phyloP scores from a whole-genome alignment of 148 eudicot species.

The Rhododendron simsii region DNA sequence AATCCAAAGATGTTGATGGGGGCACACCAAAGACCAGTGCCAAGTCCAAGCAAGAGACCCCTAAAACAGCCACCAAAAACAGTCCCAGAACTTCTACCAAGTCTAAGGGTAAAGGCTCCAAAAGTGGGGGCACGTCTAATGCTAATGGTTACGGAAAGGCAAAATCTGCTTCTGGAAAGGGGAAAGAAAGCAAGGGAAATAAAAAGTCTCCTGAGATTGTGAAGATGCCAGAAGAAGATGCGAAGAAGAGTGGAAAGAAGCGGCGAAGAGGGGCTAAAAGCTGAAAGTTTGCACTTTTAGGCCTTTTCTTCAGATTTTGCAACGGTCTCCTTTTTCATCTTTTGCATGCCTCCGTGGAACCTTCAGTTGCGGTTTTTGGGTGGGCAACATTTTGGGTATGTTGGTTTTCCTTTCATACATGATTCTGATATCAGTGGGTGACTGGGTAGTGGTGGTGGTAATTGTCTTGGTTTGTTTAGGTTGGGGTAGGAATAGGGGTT shows the following conservation, averaged over 20 bases:
- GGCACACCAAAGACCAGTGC: conserved; percentile 17
- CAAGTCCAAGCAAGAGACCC: conserved; percentile 28
- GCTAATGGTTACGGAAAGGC: conserved; percentile 28
- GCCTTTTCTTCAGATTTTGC: background rate
- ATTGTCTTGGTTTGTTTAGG: background rate
- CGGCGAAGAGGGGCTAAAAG: conserved; percentile 19
- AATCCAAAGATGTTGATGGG: conserved; percentile 31
- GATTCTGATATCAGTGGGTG: background rate
- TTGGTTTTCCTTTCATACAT: background rate
- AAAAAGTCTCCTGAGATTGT: conserved; percentile 22
- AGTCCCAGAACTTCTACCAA: conserved; percentile 22
- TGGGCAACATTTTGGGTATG: background rate
- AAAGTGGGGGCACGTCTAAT: conserved; percentile 27
- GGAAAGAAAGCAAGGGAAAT: conserved; percentile 29
- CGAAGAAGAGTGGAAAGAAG: conserved; percentile 13
- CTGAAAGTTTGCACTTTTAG: conserved; percentile 19
- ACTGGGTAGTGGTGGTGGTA: background rate
- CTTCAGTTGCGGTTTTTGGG: background rate
- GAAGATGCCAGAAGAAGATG: conserved; percentile 21
- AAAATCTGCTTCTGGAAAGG: conserved; percentile 30
- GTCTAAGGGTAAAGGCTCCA: conserved; percentile 42
- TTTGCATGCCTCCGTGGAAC: background rate
- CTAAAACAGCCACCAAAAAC: conserved; percentile 12
- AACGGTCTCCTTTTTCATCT: background rate
- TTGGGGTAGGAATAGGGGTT: background rate